Conservation (phyloP, 2,329 filamentous ascomycete species). For the Botrytis elliptica region DNA sequence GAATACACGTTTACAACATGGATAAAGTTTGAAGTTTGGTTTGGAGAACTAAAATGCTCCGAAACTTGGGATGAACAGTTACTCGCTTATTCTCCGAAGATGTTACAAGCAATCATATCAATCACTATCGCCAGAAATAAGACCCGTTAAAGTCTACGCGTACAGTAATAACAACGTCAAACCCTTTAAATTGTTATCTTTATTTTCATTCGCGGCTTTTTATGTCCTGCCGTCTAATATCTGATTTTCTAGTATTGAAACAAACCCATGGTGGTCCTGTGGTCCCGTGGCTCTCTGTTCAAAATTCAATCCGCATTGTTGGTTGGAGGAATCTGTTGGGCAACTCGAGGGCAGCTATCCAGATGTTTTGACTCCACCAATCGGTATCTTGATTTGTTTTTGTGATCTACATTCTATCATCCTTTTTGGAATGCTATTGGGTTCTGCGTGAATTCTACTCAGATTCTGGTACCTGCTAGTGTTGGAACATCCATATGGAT, state of each 20-base stretch:
- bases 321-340: constrained; percentile 1
- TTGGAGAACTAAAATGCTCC: neutral
- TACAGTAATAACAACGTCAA: neutral
- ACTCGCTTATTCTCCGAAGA: neutral
- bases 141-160: neutral
- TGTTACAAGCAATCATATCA: neutral
- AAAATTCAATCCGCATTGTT: neutral
- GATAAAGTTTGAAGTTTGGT: too few relatives aligned
- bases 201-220: constrained; percentile 1
- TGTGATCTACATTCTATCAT: neutral
- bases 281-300: neutral
- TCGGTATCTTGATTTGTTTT: neutral
- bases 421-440: neutral
- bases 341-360: neutral
- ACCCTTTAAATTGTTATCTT: neutral
- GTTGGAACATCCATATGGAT: neutral
- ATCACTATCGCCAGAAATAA: neutral
- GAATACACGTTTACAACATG: neutral
- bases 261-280: neutral
- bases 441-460: neutral
- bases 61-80: neutral
- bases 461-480: neutral
- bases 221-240: neutral
- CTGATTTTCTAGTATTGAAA: neutral
- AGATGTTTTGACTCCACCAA: constrained; percentile 4